These are phyloP conservation scores for Mycena albidolilacea DNA, from an alignment of 768 basidiomycete species.

Conservation along the genomic window DNA sequence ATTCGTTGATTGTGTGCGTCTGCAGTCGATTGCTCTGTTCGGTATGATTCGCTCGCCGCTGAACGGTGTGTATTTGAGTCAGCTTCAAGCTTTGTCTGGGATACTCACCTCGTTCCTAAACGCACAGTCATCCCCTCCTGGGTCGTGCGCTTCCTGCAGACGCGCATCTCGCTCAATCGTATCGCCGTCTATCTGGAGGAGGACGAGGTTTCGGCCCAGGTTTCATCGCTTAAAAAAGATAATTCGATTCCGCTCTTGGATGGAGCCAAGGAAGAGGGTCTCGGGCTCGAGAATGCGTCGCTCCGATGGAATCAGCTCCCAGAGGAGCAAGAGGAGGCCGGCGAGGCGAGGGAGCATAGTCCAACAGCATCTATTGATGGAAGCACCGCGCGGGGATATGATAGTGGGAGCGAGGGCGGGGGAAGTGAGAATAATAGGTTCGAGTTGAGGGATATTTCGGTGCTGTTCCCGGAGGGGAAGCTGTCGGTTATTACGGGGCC, in stretches of 20 bases:
- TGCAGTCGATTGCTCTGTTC: constrained; percentile 84
- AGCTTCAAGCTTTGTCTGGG: not conserved
- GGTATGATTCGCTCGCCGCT: constrained; percentile 75
- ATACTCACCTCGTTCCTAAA: not conserved
- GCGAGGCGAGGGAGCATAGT: not conserved
- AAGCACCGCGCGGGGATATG: not conserved
- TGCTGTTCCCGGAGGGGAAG: constrained; percentile 80
- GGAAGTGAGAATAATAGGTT: constrained; percentile 63
- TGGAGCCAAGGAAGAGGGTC: constrained; percentile 54
- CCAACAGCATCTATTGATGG: not conserved
- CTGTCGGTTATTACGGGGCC: constrained; percentile 84
- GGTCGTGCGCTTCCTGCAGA: constrained; percentile 83
- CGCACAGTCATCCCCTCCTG: constrained; percentile 74
- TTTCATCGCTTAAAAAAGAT: constrained; percentile 72
- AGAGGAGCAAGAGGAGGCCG: not conserved
- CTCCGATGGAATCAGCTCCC: constrained; percentile 74
- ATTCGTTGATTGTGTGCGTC: not conserved
- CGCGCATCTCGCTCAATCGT: constrained; percentile 77
- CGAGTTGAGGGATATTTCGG: constrained; percentile 75
- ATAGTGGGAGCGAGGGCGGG: not conserved
- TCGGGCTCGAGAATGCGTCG: constrained; percentile 72
- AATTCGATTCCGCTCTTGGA: constrained; percentile 38
- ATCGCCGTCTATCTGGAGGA: constrained; percentile 79
- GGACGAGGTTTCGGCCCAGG: constrained; percentile 70
- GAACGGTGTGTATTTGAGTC: constrained; percentile 18